These are phyloP conservation scores for Fusarium foetens DNA, from an alignment of 2,329 filamentous ascomycete genomes.

Conservation along the genomic window DNA sequence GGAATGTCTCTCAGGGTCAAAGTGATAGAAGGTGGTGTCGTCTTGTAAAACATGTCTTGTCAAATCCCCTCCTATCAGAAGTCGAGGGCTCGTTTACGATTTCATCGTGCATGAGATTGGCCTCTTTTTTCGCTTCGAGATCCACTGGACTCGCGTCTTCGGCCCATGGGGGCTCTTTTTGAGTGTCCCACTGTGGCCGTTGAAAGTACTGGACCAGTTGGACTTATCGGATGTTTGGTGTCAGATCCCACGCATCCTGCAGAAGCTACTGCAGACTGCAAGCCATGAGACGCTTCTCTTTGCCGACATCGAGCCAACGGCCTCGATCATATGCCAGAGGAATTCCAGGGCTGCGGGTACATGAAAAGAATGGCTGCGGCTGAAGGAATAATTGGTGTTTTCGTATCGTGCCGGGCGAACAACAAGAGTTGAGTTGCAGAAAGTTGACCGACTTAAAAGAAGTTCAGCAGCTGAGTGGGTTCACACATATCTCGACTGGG, in stretches of 20 bases:
- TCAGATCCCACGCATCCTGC: slow-evolving; percentile 37
- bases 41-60: slow-evolving; percentile 22
- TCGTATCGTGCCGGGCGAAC: neutral
- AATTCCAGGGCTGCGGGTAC: slow-evolving; percentile 11
- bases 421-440: slow-evolving; percentile 23
- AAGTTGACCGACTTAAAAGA: slow-evolving; percentile 29
- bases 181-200: slow-evolving; percentile 6
- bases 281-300: slow-evolving; percentile 33
- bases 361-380: slow-evolving; percentile 13
- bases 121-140: slow-evolving; percentile 14
- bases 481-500: slow-evolving; percentile 5
- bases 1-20: slow-evolving; percentile 32
- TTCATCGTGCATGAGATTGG: slow-evolving; percentile 39
- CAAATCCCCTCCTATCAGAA: slow-evolving; percentile 36
- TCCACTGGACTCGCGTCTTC: slow-evolving; percentile 28
- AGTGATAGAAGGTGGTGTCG: slow-evolving; percentile 33
- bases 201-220: slow-evolving; percentile 31
- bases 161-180: slow-evolving; percentile 11
- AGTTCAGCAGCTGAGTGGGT: slow-evolving; percentile 14
- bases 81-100: slow-evolving; percentile 14
- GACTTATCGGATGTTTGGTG: slow-evolving; percentile 31
- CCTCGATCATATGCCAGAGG: slow-evolving; percentile 16
- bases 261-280: slow-evolving; percentile 30
- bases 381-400: slow-evolving; percentile 11
- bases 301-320: slow-evolving; percentile 32